These are phyloP conservation scores for Pichia sp. DNA, from an alignment of 1,139 yeast genomes.

Conservation along the genomic window DNA sequence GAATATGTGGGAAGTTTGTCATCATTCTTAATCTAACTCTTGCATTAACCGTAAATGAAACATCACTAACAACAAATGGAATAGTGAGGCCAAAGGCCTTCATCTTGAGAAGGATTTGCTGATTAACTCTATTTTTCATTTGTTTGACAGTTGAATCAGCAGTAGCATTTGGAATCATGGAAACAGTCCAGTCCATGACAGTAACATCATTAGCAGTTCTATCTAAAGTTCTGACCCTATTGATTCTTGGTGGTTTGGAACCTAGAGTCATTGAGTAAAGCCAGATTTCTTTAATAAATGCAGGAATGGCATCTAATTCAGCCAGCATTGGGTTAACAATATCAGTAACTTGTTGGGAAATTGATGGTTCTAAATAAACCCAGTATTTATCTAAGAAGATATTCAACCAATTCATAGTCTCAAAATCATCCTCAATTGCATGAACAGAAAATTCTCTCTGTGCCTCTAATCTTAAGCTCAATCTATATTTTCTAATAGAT, in stretches of 20 bases:
- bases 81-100: slow-evolving; percentile 59
- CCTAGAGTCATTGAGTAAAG: slow-evolving; percentile 87
- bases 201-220: slow-evolving; percentile 87
- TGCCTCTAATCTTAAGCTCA: slow-evolving; percentile 65
- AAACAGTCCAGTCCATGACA: slow-evolving; percentile 91
- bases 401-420: slow-evolving; percentile 93
- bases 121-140: slow-evolving; percentile 74
- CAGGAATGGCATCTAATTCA: slow-evolving; percentile 64
- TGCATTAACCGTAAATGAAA: slow-evolving; percentile 58
- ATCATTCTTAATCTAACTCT: slow-evolving; percentile 85
- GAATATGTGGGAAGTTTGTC: slow-evolving; percentile 85
- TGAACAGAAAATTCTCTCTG: slow-evolving; percentile 80
- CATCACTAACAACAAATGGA: slow-evolving; percentile 56
- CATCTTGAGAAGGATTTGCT: slow-evolving; percentile 63
- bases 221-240: slow-evolving; percentile 77
- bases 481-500: slow-evolving; percentile 73
- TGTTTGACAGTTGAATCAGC: slow-evolving; percentile 83
- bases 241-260: slow-evolving; percentile 90
- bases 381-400: slow-evolving; percentile 83
- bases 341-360: slow-evolving; percentile 77
- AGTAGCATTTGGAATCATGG: slow-evolving; percentile 84
- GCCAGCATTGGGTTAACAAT: slow-evolving; percentile 81
- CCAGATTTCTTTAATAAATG: slow-evolving; percentile 75
- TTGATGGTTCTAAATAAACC: slow-evolving; percentile 85
- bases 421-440: slow-evolving; percentile 79